Conservation (phyloP, 2,329 filamentous ascomycete genomes). For the Xylariaceae sp. region DNA sequence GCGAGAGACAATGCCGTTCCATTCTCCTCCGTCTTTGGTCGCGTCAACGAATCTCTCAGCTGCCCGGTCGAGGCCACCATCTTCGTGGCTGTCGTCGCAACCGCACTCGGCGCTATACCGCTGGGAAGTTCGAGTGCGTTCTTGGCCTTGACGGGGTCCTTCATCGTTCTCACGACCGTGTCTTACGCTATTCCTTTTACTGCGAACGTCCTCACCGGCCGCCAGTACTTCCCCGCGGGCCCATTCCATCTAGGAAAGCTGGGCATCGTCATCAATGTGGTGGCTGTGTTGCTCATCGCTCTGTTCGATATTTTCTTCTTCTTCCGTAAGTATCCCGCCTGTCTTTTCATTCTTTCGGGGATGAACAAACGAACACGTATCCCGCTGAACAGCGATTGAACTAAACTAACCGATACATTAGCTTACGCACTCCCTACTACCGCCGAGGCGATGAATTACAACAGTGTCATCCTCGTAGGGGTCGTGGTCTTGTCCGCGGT, state of each 20-base stretch:
- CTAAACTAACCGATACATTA: conserved; percentile 19
- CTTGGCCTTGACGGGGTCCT: conserved; percentile 52
- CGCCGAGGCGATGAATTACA: conserved; percentile 45
- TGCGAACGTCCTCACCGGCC: conserved; percentile 48
- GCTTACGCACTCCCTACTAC: conserved; percentile 39
- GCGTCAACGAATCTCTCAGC: conserved; percentile 47
- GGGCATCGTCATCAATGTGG: conserved; percentile 45
- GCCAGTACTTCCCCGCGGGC: conserved; percentile 46
- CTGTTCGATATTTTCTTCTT: conserved; percentile 56
- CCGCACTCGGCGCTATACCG: conserved; percentile 51
- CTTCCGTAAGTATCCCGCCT: conserved; percentile 49
- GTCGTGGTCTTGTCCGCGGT: conserved; percentile 39
- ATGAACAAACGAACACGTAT: too few species aligned
- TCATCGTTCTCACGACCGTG: conserved; percentile 50
- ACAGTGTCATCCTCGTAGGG: conserved; percentile 48
- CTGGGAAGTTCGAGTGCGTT: conserved; percentile 51
- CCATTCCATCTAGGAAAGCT: conserved; percentile 48
- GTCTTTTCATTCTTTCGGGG: too few species aligned
- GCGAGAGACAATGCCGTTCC: conserved; percentile 58
- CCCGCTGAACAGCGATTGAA: too few species aligned
- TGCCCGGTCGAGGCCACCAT: conserved; percentile 56
- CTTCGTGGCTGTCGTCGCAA: conserved; percentile 46
- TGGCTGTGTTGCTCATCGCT: conserved; percentile 47
- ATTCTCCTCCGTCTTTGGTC: conserved; percentile 46
- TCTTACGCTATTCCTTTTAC: conserved; percentile 46